Evolutionary conservation across 2,329 filamentous ascomycete genomes (phyloP), one percentile per base, ranked within the genome.

Genomic region (Apiospora malaysiana): DNA sequence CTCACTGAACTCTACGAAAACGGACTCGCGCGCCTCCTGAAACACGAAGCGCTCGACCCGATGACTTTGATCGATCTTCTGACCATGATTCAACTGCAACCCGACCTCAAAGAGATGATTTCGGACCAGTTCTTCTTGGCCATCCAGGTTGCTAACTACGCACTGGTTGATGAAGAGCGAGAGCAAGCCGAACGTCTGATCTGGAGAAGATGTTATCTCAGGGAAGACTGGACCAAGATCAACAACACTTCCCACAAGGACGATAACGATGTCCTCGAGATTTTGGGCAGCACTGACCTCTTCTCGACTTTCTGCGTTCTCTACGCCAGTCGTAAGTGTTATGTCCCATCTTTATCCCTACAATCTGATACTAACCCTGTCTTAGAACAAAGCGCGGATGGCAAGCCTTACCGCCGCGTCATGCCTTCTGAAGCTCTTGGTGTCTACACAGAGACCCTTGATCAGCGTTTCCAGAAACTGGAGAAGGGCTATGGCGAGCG

Each of bases 181-280:
- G 86, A 87, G 73, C 86, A 91, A 73, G 87, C 87, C 6, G 85
- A 86, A 79, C 82, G 84, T 21, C 83, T 90, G 49, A 93, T 98
- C 73, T 99, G 96, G 96, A 92, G 96, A 78, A 90, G 96, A 69
- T 92, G 94, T 72, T 93, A 93, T 77, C 87, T 95, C 74, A 90
- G 91, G 68, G 95, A 98, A 79, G 90, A 98, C 78, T 99, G 96
- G 96, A 84, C 88, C 37, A 85, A 84, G 71, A 88, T 97, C 78
- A 95, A 96, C 78, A 90, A 93, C 74, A 95, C 93, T 0, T 89
- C 91, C 66, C 86, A 92, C 71, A 92, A 93, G 78, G 89, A 90
- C 70, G 94, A 97, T 77, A 82, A 84, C 3, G 87, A 93, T 73
- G 88, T 94, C 40, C 85, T 90, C 69, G 85, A 87, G 40, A 84